Evolutionary conservation across 192 early-diverging fungal genomes (phyloP).

Genomic region (Coemansia sp.): DNA sequence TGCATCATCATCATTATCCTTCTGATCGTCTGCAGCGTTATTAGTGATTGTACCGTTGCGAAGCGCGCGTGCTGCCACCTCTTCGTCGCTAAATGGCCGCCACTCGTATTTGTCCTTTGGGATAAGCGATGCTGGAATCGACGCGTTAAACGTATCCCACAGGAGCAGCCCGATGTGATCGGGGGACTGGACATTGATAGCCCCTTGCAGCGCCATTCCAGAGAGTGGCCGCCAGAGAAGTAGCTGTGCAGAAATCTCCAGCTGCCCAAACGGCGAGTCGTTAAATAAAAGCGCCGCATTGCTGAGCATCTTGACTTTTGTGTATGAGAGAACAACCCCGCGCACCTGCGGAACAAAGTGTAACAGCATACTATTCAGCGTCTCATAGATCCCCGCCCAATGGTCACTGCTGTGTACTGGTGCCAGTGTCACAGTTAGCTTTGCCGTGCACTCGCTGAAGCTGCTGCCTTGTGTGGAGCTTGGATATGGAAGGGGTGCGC

Average conservation of each 20-base stretch:
- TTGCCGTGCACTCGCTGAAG: conserved; percentile 44
- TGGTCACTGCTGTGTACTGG: conserved; percentile 40
- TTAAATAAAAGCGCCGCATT: conserved; percentile 67
- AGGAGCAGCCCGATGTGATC: conserved; percentile 93
- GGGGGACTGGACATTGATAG: conserved; percentile 87
- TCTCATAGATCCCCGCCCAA: conserved; percentile 45
- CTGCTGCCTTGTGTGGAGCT: conserved; percentile 22
- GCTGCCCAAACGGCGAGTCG: conserved; percentile 83
- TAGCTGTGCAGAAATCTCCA: conserved; percentile 68
- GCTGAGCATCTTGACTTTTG: conserved; percentile 61
- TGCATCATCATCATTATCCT: conserved; percentile 20
- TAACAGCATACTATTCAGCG: conserved; percentile 53
- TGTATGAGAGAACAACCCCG: conserved; percentile 82
- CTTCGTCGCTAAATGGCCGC: conserved; percentile 56
- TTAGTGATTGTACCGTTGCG: conserved; percentile 1
- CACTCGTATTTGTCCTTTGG: conserved; percentile 73
- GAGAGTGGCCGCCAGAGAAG: conserved; percentile 76
- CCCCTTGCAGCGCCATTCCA: conserved; percentile 50
- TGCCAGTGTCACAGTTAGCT: conserved; percentile 44
- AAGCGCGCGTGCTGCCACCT: conserved; percentile 35
- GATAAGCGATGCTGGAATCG: conserved; percentile 82
- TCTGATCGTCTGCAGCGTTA: conserved; percentile 16
- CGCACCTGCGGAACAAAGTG: conserved; percentile 84
- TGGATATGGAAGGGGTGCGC: conserved; percentile 32
- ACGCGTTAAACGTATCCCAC: conserved; percentile 94